Evolutionary conservation across 805 yeast genomes (phyloP).

Genomic region (Candida nemodendra): DNA sequence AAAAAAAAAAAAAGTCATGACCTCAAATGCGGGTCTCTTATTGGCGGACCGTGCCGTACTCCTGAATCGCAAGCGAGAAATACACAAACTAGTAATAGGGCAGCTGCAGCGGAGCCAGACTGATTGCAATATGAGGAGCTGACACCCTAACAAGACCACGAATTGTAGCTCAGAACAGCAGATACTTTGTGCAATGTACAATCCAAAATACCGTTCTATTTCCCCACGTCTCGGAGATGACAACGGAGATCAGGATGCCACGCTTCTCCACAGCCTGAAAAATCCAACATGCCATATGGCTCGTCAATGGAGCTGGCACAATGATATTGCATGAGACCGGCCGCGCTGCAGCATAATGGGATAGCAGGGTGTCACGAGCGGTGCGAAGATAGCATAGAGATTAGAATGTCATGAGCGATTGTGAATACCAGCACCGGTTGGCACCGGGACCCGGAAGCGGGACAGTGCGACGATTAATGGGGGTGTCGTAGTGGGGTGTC

Average conservation of each 20-base stretch:
- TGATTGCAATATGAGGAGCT: not conserved
- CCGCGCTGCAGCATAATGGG: not conserved
- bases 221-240: not conserved
- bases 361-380: not conserved
- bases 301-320: no score
- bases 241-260: not conserved
- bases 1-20: slow-evolving; percentile 18
- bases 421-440: no score
- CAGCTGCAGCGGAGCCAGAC: not conserved
- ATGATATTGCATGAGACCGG: not conserved
- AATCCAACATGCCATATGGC: no score
- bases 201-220: not conserved
- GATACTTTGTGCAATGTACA: not conserved
- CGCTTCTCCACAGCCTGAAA: not conserved
- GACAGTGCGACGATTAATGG: no score
- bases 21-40: slow-evolving; percentile 15
- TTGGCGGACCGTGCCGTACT: slow-evolving; percentile 9
- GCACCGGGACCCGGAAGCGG: not conserved
- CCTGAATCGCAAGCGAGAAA: slow-evolving; percentile 17
- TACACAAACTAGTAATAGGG: not conserved
- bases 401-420: no score
- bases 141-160: not conserved
- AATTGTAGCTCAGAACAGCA: not conserved
- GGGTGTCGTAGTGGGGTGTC: no score
- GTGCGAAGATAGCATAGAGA: not conserved